phyloP scores from a whole-genome alignment of 1,139 yeast species.

The Yamadazyma atmosphaerica region DNA sequence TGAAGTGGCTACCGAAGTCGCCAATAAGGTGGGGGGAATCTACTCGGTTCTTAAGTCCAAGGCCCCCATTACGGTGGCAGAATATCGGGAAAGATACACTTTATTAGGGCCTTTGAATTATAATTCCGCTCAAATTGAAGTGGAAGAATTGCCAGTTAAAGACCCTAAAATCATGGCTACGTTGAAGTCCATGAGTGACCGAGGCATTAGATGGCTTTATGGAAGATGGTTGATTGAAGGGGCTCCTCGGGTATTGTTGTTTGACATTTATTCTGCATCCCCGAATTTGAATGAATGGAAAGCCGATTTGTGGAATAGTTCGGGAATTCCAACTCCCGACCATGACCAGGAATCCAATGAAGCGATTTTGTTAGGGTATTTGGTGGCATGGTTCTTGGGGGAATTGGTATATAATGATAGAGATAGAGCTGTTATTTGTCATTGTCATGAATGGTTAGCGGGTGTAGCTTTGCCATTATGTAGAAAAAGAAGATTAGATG shows the following conservation, averaged over 20 bases:
- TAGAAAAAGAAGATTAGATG: slow-evolving; percentile 87
- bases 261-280: slow-evolving; percentile 78
- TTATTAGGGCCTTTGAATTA: slow-evolving; percentile 85
- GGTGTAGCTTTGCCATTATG: slow-evolving; percentile 95
- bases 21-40: slow-evolving; percentile 96
- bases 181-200: slow-evolving; percentile 68
- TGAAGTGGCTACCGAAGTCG: slow-evolving; percentile 97
- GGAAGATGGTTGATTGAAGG: slow-evolving; percentile 99
- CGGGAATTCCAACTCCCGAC: slow-evolving; percentile 92
- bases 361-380: slow-evolving; percentile 87
- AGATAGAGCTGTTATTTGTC: slow-evolving; percentile 87
- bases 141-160: slow-evolving; percentile 78
- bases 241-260: slow-evolving; percentile 88
- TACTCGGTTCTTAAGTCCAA: slow-evolving; percentile 95
- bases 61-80: slow-evolving; percentile 95
- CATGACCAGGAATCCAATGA: slow-evolving; percentile 88
- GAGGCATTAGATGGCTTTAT: slow-evolving; percentile 83
- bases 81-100: slow-evolving; percentile 84
- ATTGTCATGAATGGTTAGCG: slow-evolving; percentile 98
- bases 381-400: slow-evolving; percentile 97
- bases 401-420: slow-evolving; percentile 82
- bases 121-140: slow-evolving; percentile 86
- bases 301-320: slow-evolving; percentile 84
- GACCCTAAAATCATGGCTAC: slow-evolving; percentile 63
- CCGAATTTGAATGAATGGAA: slow-evolving; percentile 87